phyloP scores from a whole-genome alignment of 2,329 filamentous ascomycete genomes.

The Plenodomus lindquistii region DNA sequence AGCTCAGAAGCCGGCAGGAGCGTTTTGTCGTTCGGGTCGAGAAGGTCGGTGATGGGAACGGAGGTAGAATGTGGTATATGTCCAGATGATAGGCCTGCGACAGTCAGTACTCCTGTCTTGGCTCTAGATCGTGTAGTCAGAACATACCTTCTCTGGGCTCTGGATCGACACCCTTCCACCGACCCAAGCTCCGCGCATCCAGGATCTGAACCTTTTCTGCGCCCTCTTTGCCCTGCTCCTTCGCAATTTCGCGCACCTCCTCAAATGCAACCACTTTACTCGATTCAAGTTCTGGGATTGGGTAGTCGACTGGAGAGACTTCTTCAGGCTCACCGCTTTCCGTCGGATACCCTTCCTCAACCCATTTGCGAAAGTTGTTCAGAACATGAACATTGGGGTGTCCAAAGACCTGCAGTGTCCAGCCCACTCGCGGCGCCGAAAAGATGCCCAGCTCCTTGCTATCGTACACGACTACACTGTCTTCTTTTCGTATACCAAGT shows the following conservation, averaged over 20 bases:
- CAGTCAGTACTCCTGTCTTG: neutral
- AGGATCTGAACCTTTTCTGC: conserved; percentile 83
- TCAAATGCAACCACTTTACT: conserved; percentile 78
- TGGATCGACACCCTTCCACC: conserved; percentile 80
- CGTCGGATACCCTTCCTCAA: conserved; percentile 77
- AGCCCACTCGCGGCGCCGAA: conserved; percentile 88
- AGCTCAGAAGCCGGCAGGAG: conserved; percentile 74
- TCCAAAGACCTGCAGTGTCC: conserved; percentile 90
- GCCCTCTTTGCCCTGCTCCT: conserved; percentile 80
- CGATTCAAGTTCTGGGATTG: conserved; percentile 52
- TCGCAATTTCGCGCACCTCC: conserved; percentile 75
- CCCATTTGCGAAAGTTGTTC: conserved; percentile 96
- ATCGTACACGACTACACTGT: conserved; percentile 93
- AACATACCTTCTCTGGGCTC: conserved; percentile 77
- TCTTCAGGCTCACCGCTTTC: conserved; percentile 73
- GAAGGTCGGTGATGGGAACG: conserved; percentile 75
- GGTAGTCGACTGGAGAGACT: conserved; percentile 48
- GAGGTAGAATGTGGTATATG: conserved; percentile 89
- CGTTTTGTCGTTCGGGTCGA: conserved; percentile 82
- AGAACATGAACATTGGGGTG: conserved; percentile 86
- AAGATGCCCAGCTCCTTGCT: conserved; percentile 90
- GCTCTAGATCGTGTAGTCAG: neutral
- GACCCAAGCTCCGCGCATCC: conserved; percentile 78
- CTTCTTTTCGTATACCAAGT: conserved; percentile 83
- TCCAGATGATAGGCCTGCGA: conserved; percentile 70